These are phyloP conservation scores for Penicillium expansum DNA, from an alignment of 2,329 filamentous ascomycete genomes.

Conservation along the genomic window DNA sequence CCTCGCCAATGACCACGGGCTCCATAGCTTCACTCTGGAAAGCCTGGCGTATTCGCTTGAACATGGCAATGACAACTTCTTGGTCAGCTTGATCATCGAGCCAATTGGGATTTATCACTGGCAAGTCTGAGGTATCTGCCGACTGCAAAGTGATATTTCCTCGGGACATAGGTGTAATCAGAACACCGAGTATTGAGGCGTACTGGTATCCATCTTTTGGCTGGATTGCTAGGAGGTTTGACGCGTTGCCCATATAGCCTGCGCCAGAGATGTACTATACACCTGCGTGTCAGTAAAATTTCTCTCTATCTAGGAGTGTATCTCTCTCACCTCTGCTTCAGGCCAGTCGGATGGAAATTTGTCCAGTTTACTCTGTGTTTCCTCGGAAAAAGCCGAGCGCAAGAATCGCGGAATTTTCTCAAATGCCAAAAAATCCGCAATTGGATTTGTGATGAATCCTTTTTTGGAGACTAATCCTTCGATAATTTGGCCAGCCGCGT, in stretches of 20 bases:
- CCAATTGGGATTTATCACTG: slow-evolving; percentile 50
- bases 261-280: slow-evolving; percentile 26
- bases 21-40: slow-evolving; percentile 31
- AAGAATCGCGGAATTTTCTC: slow-evolving; percentile 33
- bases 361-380: slow-evolving; percentile 17
- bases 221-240: slow-evolving; percentile 18
- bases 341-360: slow-evolving; percentile 38
- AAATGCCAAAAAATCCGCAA: slow-evolving; percentile 29
- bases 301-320: not conserved
- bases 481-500: slow-evolving; percentile 13
- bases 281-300: not conserved
- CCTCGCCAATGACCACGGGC: slow-evolving; percentile 35
- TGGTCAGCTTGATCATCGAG: slow-evolving; percentile 43
- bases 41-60: slow-evolving; percentile 44
- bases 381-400: slow-evolving; percentile 19
- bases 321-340: slow-evolving; percentile 30
- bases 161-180: slow-evolving; percentile 40
- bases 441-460: slow-evolving; percentile 26
- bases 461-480: slow-evolving; percentile 13
- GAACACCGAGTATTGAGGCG: slow-evolving; percentile 23
- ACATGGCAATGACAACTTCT: slow-evolving; percentile 45
- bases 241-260: slow-evolving; percentile 26
- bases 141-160: slow-evolving; percentile 45
- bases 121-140: slow-evolving; percentile 29
- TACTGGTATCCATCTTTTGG: slow-evolving; percentile 27